Evolutionary conservation across 208 protist species (phyloP).

Genomic region (Lotmaria passim): DNA sequence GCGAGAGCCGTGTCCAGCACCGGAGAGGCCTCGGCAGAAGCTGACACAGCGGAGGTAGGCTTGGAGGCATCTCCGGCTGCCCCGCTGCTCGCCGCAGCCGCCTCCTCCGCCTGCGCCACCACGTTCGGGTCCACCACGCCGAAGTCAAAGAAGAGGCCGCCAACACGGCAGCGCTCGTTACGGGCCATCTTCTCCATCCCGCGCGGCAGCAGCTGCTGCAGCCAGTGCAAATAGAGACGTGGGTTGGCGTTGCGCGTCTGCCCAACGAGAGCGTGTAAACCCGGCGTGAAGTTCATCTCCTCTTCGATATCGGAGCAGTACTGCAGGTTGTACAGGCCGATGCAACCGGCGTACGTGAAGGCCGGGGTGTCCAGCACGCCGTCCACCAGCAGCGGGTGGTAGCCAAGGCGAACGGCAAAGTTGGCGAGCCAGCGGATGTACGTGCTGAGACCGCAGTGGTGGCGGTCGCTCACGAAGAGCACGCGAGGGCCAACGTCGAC

Average conservation of each 20-base stretch:
- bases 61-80: slow-evolving; percentile 1
- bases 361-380: slow-evolving; percentile 38
- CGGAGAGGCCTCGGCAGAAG: not conserved
- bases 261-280: slow-evolving; percentile 44
- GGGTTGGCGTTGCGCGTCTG: slow-evolving; percentile 36
- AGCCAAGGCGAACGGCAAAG: slow-evolving; percentile 67
- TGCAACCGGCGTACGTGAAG: slow-evolving; percentile 47
- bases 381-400: slow-evolving; percentile 71
- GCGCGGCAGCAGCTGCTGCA: slow-evolving; percentile 39
- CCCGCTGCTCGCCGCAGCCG: slow-evolving; percentile 13
- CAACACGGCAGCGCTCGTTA: slow-evolving; percentile 64
- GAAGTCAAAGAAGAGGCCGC: slow-evolving; percentile 78
- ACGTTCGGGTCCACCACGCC: slow-evolving; percentile 44
- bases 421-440: slow-evolving; percentile 54
- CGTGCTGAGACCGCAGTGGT: slow-evolving; percentile 51
- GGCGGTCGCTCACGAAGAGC: slow-evolving; percentile 62
- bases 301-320: slow-evolving; percentile 68
- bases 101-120: slow-evolving; percentile 40
- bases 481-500: slow-evolving; percentile 59
- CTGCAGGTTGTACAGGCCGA: slow-evolving; percentile 61
- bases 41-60: not conserved
- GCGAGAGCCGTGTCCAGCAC: slow-evolving; percentile 1
- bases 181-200: slow-evolving; percentile 57
- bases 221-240: slow-evolving; percentile 43
- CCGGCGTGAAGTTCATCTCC: slow-evolving; percentile 57